A percentile compares a stretch with the other conserved stretches of the same genome.
Conservation (phyloP, 148 eudicot species). For the Suaeda aralocaspica region DNA sequence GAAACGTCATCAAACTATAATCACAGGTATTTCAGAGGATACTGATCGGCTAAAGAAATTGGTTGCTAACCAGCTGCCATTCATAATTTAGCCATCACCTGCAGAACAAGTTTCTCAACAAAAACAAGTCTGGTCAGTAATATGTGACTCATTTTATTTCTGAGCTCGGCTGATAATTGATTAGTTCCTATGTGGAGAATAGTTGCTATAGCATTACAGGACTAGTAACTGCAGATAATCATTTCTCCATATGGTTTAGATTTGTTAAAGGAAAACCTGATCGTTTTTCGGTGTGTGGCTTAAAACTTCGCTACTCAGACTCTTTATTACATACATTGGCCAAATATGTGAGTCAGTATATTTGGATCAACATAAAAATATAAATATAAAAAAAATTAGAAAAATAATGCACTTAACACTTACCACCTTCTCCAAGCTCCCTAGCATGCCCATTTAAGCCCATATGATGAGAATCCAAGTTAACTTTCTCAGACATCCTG, state of each 20-base stretch:
- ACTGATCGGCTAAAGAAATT: background rate
- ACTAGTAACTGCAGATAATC: no score
- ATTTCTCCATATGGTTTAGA: no score
- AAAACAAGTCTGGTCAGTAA: background rate
- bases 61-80: slow-evolving; percentile 1
- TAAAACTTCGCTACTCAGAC: background rate
- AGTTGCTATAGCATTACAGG: background rate
- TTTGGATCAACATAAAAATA: background rate
- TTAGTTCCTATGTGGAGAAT: background rate
- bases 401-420: slow-evolving; percentile 8
- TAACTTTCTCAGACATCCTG: slow-evolving; percentile 29
- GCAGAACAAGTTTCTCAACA: background rate
- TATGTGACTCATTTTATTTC: background rate
- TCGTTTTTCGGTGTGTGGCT: background rate
- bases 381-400: background rate
- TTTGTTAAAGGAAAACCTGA: background rate
- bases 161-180: background rate
- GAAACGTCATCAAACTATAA: background rate
- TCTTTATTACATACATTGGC: background rate
- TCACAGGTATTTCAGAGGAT: background rate
- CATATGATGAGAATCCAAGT: slow-evolving; percentile 28
- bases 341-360: background rate
- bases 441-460: slow-evolving; percentile 37
- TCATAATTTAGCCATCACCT: background rate
- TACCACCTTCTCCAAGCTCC: slow-evolving; percentile 48